phyloP scores from a whole-genome alignment of 2,329 filamentous ascomycete species.

The Biscogniauxia sp. region DNA sequence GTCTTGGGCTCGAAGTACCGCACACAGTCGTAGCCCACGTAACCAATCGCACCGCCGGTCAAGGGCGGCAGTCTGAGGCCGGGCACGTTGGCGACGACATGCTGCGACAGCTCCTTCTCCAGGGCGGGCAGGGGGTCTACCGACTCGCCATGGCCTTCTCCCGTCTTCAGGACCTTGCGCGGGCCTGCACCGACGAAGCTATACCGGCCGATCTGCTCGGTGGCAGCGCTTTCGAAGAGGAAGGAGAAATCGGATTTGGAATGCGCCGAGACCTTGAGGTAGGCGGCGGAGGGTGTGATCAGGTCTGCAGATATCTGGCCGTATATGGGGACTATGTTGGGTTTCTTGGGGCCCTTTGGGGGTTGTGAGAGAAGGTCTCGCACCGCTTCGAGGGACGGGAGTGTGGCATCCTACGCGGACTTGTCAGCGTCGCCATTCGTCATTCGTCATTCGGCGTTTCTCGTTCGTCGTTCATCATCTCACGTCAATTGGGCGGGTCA shows the following conservation, averaged over 20 bases:
- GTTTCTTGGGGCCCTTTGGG: conserved; percentile 33
- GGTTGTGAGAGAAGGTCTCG: conserved; percentile 41
- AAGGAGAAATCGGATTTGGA: conserved; percentile 80
- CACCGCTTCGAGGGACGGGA: conserved; percentile 47
- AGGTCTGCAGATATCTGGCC: conserved; percentile 88
- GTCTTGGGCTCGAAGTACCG: conserved; percentile 98
- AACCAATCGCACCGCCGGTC: conserved; percentile 90
- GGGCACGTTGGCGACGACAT: conserved; percentile 79
- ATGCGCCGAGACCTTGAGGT: conserved; percentile 82
- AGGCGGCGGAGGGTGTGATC: conserved; percentile 90
- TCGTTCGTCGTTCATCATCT: not conserved
- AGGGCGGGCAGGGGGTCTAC: conserved; percentile 81
- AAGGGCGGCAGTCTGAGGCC: conserved; percentile 80
- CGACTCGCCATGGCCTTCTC: conserved; percentile 79
- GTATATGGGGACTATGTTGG: conserved; percentile 80
- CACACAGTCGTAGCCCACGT: conserved; percentile 96
- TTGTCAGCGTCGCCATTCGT: not conserved
- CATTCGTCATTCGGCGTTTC: not conserved
- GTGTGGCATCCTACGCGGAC: conserved; percentile 37
- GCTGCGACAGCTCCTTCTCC: conserved; percentile 74
- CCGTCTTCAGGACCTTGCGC: conserved; percentile 80
- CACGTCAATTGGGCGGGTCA: not conserved
- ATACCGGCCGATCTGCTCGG: conserved; percentile 90
- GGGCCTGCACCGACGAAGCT: conserved; percentile 87
- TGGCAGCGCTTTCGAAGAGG: conserved; percentile 92